Evolutionary conservation across 441 rosid species (phyloP).

Genomic region (Francoa sonchifolia): DNA sequence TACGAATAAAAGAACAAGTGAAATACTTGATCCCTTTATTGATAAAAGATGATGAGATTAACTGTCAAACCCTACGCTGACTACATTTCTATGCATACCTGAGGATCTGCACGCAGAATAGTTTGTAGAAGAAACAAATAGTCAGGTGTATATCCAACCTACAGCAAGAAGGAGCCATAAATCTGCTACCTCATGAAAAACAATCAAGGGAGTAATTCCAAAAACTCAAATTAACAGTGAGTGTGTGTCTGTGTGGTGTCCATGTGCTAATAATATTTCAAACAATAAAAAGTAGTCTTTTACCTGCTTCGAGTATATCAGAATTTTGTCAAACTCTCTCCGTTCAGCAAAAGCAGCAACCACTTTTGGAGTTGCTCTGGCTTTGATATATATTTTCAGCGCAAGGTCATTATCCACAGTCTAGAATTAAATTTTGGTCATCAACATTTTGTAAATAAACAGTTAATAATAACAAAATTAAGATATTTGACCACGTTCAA

Average conservation of each 20-base stretch:
- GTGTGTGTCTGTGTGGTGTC: no score
- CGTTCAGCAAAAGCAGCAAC: constrained; percentile 99
- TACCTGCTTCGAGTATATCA: constrained; percentile 99
- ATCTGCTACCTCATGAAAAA: not conserved
- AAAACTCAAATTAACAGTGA: no score
- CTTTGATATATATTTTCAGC: constrained; percentile 89
- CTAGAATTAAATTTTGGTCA: constrained; percentile 27
- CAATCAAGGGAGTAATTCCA: not conserved
- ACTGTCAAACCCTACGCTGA: no score
- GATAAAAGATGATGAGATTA: no score
- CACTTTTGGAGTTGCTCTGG: constrained; percentile 99
- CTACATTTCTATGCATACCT: constrained; percentile 48
- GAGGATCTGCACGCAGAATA: constrained; percentile 93
- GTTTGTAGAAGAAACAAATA: constrained; percentile 99
- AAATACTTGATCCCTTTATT: no score
- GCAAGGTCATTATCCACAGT: constrained; percentile 99
- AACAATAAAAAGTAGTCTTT: not conserved
- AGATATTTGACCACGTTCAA: no score
- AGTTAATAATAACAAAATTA: no score
- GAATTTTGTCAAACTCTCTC: constrained; percentile 96
- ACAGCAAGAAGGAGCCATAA: constrained; percentile 12
- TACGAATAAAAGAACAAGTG: no score
- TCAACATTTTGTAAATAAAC: no score
- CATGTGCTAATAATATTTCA: no score
- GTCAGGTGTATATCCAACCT: constrained; percentile 99